These are phyloP conservation scores for Bidens hawaiensis DNA, from an alignment of 140 eudicot species.

Conservation along the genomic window DNA sequence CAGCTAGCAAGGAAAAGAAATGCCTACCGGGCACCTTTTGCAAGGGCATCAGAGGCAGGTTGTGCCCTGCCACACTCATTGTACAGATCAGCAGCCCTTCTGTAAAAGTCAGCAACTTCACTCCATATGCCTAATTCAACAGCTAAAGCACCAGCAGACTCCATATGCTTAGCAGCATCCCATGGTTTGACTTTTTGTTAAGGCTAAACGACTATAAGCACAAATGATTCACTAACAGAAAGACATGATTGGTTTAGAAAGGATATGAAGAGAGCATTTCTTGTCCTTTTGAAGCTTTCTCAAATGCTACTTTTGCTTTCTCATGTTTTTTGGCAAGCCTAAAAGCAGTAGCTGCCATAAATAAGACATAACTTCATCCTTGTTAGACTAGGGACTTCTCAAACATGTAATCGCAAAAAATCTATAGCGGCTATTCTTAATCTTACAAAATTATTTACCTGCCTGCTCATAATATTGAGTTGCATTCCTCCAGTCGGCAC, in stretches of 20 bases:
- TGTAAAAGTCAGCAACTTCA: constrained; percentile 83
- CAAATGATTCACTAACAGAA: constrained; percentile 2
- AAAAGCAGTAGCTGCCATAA: constrained; percentile 51
- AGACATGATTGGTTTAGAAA: constrained; percentile 1
- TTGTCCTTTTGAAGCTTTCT: constrained; percentile 97
- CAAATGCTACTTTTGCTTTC: constrained; percentile 87
- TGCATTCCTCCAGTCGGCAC: constrained; percentile 91
- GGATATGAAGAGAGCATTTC: constrained; percentile 97
- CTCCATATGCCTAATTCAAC: constrained; percentile 92
- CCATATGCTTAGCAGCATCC: constrained; percentile 99
- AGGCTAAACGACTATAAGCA: constrained; percentile 26
- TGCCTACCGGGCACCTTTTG: constrained; percentile 92
- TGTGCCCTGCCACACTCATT: constrained; percentile 88
- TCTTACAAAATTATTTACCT: constrained; percentile 38
- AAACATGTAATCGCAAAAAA: constrained; percentile 1
- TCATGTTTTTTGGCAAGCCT: constrained; percentile 69
- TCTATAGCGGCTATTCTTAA: neutral
- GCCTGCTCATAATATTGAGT: constrained; percentile 86
- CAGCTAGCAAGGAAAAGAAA: constrained; percentile 13
- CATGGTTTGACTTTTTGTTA: constrained; percentile 67
- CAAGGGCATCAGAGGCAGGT: constrained; percentile 96
- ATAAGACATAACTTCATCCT: constrained; percentile 19
- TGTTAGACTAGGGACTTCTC: constrained; percentile 4
- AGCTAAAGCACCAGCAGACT: constrained; percentile 86
- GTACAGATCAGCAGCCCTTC: constrained; percentile 78